A percentile compares a stretch with the other conserved stretches of the same genome.
Conservation (phyloP, 2,329 filamentous ascomycete genomes). For the Furcasterigmium sp. region DNA sequence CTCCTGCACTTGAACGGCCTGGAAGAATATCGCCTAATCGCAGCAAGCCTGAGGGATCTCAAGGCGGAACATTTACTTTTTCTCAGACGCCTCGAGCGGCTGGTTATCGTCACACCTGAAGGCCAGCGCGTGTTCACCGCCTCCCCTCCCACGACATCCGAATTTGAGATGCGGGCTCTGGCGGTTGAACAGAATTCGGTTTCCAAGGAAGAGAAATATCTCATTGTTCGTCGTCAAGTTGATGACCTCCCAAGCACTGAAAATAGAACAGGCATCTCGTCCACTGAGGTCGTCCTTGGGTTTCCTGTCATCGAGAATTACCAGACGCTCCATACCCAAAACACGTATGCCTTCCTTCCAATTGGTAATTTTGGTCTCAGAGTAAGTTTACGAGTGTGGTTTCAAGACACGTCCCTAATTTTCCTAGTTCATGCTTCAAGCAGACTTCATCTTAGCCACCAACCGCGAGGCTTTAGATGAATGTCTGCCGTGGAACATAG, state of each 20-base stretch:
- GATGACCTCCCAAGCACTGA: slow-evolving; percentile 3
- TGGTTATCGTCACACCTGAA: slow-evolving; percentile 5
- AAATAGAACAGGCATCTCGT: not conserved
- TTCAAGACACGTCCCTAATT: not conserved
- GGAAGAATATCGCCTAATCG: slow-evolving; percentile 6
- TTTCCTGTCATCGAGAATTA: slow-evolving; percentile 11
- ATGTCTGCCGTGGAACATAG: slow-evolving; percentile 10
- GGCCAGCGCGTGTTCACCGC: not conserved
- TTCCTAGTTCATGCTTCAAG: slow-evolving; percentile 20
- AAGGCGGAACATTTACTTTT: slow-evolving; percentile 20
- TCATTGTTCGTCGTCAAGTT: slow-evolving; percentile 2
- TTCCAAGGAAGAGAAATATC: not conserved
- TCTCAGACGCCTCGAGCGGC: slow-evolving; percentile 14
- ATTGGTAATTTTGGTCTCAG: slow-evolving; percentile 9
- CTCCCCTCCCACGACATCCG: not conserved
- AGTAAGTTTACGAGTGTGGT: slow-evolving; percentile 6
- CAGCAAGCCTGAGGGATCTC: slow-evolving; percentile 12
- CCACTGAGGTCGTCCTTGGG: slow-evolving; percentile 11
- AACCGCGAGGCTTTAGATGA: slow-evolving; percentile 16
- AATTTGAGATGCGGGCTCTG: not conserved
- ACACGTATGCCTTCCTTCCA: slow-evolving; percentile 16
- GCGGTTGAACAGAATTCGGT: slow-evolving; percentile 2
- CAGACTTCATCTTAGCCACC: slow-evolving; percentile 18
- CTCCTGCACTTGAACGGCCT: not conserved
- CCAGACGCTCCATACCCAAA: slow-evolving; percentile 6